These are phyloP conservation scores for Colletotrichum liaoningense DNA, from an alignment of 2,329 filamentous ascomycete genomes.

Conservation along the genomic window DNA sequence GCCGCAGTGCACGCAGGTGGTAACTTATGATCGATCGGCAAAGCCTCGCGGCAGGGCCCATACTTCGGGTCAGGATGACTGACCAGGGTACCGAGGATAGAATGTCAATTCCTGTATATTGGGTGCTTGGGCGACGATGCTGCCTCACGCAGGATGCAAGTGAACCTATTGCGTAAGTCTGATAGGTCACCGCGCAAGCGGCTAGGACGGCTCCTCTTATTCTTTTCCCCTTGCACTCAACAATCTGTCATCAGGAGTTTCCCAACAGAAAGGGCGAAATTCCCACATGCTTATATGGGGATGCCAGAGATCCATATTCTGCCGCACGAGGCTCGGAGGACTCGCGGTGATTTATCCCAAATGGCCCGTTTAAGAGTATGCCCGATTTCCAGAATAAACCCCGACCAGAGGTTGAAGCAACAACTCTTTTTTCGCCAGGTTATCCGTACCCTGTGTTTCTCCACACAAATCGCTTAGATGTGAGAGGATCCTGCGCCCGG, in stretches of 20 bases:
- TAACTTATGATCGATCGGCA: background rate
- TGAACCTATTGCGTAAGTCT: background rate
- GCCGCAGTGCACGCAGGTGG: background rate
- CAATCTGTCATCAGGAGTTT: slow-evolving; percentile 21
- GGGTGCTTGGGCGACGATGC: background rate
- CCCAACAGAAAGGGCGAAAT: slow-evolving; percentile 25
- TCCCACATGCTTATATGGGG: slow-evolving; percentile 18
- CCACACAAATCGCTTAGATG: background rate
- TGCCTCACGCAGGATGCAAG: slow-evolving; percentile 17
- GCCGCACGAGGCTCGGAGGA: slow-evolving; percentile 21
- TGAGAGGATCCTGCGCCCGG: slow-evolving; percentile 5
- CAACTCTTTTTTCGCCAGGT: background rate
- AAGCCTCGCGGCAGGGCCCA: background rate
- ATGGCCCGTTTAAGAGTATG: slow-evolving; percentile 1
- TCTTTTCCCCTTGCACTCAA: slow-evolving; percentile 10
- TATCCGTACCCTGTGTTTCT: background rate
- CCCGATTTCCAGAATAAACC: slow-evolving; percentile 15
- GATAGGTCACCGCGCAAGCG: slow-evolving; percentile 1
- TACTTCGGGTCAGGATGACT: background rate
- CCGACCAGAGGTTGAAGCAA: background rate
- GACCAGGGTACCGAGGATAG: background rate
- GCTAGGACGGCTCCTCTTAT: slow-evolving; percentile 7
- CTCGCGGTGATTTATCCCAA: slow-evolving; percentile 8
- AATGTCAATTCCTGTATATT: background rate
- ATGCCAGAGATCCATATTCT: background rate